phyloP scores from a whole-genome alignment of 192 early-diverging fungal genomes.

The Mortierella antarctica region DNA sequence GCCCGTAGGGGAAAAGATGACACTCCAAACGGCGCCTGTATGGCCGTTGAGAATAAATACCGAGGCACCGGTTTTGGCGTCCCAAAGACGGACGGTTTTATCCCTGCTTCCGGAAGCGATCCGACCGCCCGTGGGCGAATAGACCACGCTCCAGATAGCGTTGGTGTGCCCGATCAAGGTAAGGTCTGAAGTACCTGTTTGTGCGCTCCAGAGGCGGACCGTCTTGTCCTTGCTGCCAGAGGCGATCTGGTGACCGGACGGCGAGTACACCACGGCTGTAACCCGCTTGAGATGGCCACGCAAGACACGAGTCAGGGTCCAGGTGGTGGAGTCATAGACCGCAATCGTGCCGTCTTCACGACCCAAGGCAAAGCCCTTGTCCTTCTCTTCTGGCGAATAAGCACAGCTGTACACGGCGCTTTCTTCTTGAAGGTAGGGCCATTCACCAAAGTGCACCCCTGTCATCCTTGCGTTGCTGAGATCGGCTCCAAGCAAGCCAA shows the following conservation, averaged over 20 bases:
- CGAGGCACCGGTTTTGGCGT: neutral
- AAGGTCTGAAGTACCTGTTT: neutral
- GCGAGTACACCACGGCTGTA: neutral
- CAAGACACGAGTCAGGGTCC: neutral
- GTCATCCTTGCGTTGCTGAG: neutral
- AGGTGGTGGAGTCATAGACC: neutral
- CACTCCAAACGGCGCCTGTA: neutral
- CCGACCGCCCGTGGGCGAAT: neutral
- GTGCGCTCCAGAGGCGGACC: neutral
- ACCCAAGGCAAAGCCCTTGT: neutral
- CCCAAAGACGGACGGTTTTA: neutral
- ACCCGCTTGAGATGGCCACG: neutral
- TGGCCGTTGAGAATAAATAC: neutral
- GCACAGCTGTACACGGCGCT: neutral
- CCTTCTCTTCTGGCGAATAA: slow-evolving; percentile 4
- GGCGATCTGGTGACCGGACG: neutral
- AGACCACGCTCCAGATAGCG: neutral
- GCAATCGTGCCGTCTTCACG: neutral
- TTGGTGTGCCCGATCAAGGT: neutral
- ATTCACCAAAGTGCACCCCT: slow-evolving; percentile 1
- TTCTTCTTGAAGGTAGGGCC: neutral
- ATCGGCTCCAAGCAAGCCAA: slow-evolving; percentile 3
- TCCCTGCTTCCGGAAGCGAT: neutral
- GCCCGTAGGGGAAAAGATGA: neutral
- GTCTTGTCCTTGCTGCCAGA: neutral